Evolutionary conservation across 805 yeast genomes (phyloP).

Genomic region (Lipomyces sp.): DNA sequence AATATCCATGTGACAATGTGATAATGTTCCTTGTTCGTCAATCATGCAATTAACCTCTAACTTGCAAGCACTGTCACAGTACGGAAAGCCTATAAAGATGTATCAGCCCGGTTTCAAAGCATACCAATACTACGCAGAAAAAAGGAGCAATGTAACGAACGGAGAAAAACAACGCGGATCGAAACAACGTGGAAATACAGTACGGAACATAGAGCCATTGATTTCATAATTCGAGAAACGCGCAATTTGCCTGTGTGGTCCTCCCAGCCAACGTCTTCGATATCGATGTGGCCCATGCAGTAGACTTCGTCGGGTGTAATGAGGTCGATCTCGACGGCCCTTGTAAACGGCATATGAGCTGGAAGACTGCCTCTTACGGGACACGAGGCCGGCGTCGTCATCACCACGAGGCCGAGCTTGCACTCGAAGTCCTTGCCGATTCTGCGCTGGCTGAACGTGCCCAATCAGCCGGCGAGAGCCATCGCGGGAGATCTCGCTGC

Average conservation of each 20-base stretch:
- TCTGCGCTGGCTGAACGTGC: constrained; percentile 69
- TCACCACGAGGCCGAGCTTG: constrained; percentile 69
- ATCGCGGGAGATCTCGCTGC: constrained; percentile 64
- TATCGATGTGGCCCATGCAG: constrained; percentile 69
- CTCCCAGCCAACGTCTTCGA: constrained; percentile 70
- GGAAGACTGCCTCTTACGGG: constrained; percentile 63
- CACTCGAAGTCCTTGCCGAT: constrained; percentile 73
- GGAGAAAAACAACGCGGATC: no score
- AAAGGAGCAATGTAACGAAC: no score
- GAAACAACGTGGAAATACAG: no score
- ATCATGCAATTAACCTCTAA: no score
- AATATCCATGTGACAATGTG: no score
- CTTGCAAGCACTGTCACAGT: no score
- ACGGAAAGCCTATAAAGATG: no score
- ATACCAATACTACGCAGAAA: no score
- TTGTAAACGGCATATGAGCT: constrained; percentile 51
- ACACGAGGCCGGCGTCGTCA: constrained; percentile 76
- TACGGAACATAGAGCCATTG: no score
- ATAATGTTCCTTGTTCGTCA: no score
- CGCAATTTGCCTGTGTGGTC: constrained; percentile 50
- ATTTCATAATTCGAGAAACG: no score
- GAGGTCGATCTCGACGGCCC: constrained; percentile 89
- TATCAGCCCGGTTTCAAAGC: no score
- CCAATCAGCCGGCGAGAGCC: constrained; percentile 57
- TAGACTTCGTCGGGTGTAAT: constrained; percentile 75